These are phyloP conservation scores for Trichophyton schoenleinii DNA, from an alignment of 2,329 filamentous ascomycete species.

Conservation along the genomic window DNA sequence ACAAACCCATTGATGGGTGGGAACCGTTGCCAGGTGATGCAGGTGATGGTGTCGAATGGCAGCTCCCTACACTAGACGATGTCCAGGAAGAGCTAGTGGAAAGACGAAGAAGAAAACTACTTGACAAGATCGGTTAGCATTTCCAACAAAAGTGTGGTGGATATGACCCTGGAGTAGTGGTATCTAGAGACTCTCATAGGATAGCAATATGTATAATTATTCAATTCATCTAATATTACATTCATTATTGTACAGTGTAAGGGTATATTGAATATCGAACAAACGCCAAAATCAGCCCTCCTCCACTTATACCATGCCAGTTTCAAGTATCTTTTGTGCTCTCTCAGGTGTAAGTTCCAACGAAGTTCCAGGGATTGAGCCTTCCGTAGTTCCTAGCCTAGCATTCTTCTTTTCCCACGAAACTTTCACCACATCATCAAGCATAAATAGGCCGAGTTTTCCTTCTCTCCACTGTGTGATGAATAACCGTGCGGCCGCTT, in stretches of 20 bases:
- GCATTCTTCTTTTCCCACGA: conserved; percentile 19
- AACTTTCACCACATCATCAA: conserved; percentile 61
- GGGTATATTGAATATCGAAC: background rate
- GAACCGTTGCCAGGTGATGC: conserved; percentile 74
- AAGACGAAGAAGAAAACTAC: conserved; percentile 63
- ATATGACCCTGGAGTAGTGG: background rate
- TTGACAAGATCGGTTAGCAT: conserved; percentile 59
- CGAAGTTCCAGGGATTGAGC: background rate
- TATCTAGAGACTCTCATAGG: background rate
- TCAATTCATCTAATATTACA: conserved; percentile 1
- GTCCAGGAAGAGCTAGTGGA: conserved; percentile 92
- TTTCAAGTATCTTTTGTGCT: background rate
- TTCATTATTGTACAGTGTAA: background rate
- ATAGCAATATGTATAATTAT: conserved; percentile 16
- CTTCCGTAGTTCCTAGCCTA: background rate
- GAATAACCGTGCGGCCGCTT: conserved; percentile 65
- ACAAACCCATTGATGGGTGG: conserved; percentile 55
- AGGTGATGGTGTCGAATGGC: conserved; percentile 73
- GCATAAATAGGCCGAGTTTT: conserved; percentile 58
- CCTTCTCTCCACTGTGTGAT: conserved; percentile 74
- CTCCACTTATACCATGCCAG: background rate
- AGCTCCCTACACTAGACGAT: conserved; percentile 72
- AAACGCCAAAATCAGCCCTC: background rate
- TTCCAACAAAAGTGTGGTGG: no score
- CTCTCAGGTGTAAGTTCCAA: background rate